Percentiles rank a stretch among this genome's conserved stretches.
Conservation (phyloP, 2,329 filamentous ascomycete species). For the Curvularia sp. region DNA sequence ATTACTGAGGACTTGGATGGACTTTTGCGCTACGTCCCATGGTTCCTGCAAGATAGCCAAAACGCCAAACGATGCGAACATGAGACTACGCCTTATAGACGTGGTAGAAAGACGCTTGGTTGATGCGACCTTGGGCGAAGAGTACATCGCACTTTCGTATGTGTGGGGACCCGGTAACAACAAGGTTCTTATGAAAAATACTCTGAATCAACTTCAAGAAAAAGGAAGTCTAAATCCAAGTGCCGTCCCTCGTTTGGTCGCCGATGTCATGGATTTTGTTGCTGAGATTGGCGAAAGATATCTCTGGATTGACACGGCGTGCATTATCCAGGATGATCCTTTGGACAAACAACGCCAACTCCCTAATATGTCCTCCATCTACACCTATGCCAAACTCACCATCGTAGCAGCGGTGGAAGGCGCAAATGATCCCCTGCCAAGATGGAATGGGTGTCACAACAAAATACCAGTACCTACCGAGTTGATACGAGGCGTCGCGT, state of each 20-base stretch:
- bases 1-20: not conserved
- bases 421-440: not conserved
- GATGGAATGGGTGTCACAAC: no score
- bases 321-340: not conserved
- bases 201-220: not conserved
- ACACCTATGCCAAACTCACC: not conserved
- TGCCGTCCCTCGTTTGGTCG: not conserved
- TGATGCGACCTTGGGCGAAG: not conserved
- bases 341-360: not conserved
- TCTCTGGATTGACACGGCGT: not conserved
- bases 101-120: not conserved
- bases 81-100: not conserved
- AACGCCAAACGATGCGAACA: not conserved
- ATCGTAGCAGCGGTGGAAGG: not conserved
- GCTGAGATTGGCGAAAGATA: not conserved
- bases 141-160: not conserved
- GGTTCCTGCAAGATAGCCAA: not conserved
- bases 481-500: not conserved
- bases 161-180: not conserved
- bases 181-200: not conserved
- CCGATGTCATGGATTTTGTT: not conserved
- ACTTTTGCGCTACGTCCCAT: not conserved
- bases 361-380: not conserved
- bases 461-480: no score
- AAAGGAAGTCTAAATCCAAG: not conserved